A percentile compares a stretch with the other conserved stretches of the same genome.
These are phyloP conservation scores for Vickermania spadyakhi DNA, from an alignment of 208 protist species.

Conservation along the genomic window DNA sequence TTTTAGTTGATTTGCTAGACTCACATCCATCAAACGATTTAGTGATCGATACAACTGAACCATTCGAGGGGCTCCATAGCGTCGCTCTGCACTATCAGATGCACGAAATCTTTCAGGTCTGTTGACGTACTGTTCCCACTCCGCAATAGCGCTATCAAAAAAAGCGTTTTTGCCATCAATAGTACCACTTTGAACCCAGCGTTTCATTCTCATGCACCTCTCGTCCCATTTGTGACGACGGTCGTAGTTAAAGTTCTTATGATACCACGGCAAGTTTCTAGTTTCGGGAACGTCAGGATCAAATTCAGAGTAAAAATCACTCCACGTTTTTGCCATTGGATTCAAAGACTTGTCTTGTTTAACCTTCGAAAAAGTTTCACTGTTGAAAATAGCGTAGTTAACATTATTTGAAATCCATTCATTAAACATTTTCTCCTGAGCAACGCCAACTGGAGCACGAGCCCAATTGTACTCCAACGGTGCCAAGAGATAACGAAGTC, in stretches of 20 bases:
- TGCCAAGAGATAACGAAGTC: conserved; percentile 71
- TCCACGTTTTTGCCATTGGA: conserved; percentile 81
- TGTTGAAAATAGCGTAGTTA: conserved; percentile 81
- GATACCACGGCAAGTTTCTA: conserved; percentile 80
- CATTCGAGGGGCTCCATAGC: conserved; percentile 78
- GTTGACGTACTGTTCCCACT: conserved; percentile 90
- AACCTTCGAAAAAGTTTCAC: conserved; percentile 37
- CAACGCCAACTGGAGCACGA: conserved; percentile 59
- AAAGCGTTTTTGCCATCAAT: conserved; percentile 73
- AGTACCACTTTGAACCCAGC: conserved; percentile 84
- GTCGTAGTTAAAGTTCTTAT: conserved; percentile 86
- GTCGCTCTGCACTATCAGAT: conserved; percentile 62
- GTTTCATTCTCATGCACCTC: conserved; percentile 89
- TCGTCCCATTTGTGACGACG: conserved; percentile 87
- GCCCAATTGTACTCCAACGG: conserved; percentile 89
- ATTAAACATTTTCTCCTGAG: conserved; percentile 74
- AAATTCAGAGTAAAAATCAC: conserved; percentile 78
- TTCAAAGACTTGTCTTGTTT: conserved; percentile 68
- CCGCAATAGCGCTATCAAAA: conserved; percentile 78
- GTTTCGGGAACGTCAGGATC: conserved; percentile 82
- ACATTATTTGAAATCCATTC: conserved; percentile 80
- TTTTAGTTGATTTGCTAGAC: conserved; percentile 53
- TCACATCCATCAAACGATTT: conserved; percentile 79
- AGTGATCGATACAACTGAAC: conserved; percentile 82
- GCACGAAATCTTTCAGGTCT: conserved; percentile 72